Evolutionary conservation across 495 filamentous ascomycete genomes (phyloP), one percentile per base, ranked within the genome.

Genomic region (Daldinia bambusicola): DNA sequence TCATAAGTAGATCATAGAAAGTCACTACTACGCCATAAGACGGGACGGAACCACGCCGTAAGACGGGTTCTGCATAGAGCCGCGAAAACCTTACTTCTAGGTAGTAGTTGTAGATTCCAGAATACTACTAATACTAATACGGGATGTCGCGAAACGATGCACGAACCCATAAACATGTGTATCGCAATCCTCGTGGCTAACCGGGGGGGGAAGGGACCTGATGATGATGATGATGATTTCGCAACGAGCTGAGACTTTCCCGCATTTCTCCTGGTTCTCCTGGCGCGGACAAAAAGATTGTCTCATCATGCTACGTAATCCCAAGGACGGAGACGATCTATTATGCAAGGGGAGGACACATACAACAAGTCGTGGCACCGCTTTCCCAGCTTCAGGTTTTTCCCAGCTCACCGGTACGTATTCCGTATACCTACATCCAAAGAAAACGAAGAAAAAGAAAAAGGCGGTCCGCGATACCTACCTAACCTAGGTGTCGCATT

Each of bases 401-500:
- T 48, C 22, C 43, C 18, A 48, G 43, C 43, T 48, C 43, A 48
- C 34, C 9, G 36, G 56, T 16, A 20, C n/a, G n/a, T n/a, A n/a
- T n/a, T n/a, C n/a, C n/a, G n/a, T n/a, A n/a, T n/a, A n/a, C n/a
- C n/a, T n/a, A n/a, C 63, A 67, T 56, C 7, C 1, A 26, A 26
- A 26, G 26, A 26, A 3, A 26, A n/a, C n/a, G n/a, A 26, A 26
- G 26, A 26, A 26, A 26, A 26, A 67, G 6, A 36, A 36, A 67
- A 69, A 65, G 61, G 70, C 70, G 70, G 56, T 61, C 65, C 56
- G 26, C 56, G 52, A 65, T 55, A 65, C 26, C 26, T 26, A 26
- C 26, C 26, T 26, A 1, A 26, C 26, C 26, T 26, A 26, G n/a
- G n/a, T n/a, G n/a, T 65, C 65, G 45, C 30, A 61, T 66, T 52